Evolutionary conservation across 345 rosid species (phyloP), one percentile per base, ranked within the genome.

Genomic region (Lagerstroemia speciosa): DNA sequence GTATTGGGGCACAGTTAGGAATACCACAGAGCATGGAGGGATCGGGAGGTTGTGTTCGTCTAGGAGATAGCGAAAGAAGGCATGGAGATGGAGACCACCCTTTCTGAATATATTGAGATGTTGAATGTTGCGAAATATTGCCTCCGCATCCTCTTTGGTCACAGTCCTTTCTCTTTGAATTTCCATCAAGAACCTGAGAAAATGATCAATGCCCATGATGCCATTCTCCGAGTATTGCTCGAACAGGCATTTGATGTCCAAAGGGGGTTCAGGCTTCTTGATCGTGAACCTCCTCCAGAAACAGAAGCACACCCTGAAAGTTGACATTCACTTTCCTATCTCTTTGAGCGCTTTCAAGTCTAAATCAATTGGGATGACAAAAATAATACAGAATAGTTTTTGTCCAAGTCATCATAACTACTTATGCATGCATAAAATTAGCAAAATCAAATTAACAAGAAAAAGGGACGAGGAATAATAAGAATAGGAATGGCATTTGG

Each of bases 21-120:
- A 55, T 80, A 84, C 87, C 83, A 24, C 61, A 5, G 8, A 57
- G 55, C 75, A 58, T 55, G 76, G 75, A 70, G 71, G 9, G 26
- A 80, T 48, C 19, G 78, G 75, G 36, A 70, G 52, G 68, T 84
- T 81, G 20, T 62, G 79, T 63, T 85, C 93, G 12, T 88, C 79
- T 2, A 81, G 73, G 55, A 87, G 88, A 75, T 85, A 85, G 22
- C 82, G 67, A 58, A 81, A 78, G 83, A 87, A 87, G 74, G 81
- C 82, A 20, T 83, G 82, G 34, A 85, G 76, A 65, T 82, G 76
- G 48, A 83, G 76, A 22, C 81, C 88, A 22, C 79, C 90, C 20
- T 41, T 83, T 65, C 84, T 79, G 74, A 87, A 82, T 71, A 85
- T 69, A 60, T 72, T 76, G 66, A 82, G 84, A 77, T 81, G 93